These are phyloP conservation scores for Boletus pseudo-olivaceus DNA, from an alignment of 768 basidiomycete genomes.

Conservation along the genomic window DNA sequence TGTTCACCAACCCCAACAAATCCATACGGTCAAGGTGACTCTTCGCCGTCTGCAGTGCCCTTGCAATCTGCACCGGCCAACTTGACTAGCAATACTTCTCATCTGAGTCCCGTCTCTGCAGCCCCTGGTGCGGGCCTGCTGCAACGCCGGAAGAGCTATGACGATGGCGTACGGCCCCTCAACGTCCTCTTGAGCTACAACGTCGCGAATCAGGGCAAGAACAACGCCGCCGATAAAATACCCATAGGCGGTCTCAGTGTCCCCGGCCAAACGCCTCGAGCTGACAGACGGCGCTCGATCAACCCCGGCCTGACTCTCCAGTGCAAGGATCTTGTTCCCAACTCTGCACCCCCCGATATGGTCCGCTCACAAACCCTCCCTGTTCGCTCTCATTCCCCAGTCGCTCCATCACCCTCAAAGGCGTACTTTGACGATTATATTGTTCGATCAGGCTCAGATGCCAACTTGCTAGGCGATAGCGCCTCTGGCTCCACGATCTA, in stretches of 20 bases:
- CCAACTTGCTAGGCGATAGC: constrained; percentile 25
- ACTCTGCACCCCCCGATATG: constrained; percentile 25
- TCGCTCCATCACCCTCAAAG: constrained; percentile 16
- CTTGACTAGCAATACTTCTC: constrained; percentile 5
- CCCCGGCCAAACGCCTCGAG: constrained; percentile 32
- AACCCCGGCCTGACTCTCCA: constrained; percentile 47
- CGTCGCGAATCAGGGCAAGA: constrained; percentile 9
- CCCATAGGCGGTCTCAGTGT: constrained; percentile 21
- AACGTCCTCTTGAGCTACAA: constrained; percentile 31
- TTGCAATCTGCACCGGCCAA: constrained; percentile 20
- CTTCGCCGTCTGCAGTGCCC: background rate
- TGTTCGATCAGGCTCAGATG: constrained; percentile 22
- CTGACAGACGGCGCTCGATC: constrained; percentile 51
- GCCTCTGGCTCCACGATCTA: constrained; percentile 29
- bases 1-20: constrained; percentile 1
- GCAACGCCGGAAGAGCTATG: constrained; percentile 42
- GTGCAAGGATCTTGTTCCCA: constrained; percentile 7
- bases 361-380: constrained; percentile 30
- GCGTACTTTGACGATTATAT: constrained; percentile 12
- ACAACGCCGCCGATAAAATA: constrained; percentile 5
- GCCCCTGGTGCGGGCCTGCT: constrained; percentile 1
- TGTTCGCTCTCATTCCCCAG: constrained; percentile 24
- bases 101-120: constrained; percentile 23
- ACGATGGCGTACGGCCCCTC: constrained; percentile 41
- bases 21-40: background rate